phyloP scores from a whole-genome alignment of 2,329 filamentous ascomycete species.

The Stagonosporopsis tanaceti region DNA sequence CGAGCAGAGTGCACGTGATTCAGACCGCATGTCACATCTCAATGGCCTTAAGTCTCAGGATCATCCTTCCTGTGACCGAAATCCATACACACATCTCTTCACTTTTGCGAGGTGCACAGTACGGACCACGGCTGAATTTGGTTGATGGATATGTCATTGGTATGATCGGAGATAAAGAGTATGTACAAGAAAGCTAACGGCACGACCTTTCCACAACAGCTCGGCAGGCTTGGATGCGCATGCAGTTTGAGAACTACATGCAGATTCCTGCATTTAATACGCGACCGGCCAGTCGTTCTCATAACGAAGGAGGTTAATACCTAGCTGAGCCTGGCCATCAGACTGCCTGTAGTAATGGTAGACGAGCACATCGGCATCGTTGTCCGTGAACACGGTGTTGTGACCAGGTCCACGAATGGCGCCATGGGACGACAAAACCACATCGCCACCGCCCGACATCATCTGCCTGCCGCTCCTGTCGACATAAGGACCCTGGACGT shows the following conservation, averaged over 20 bases:
- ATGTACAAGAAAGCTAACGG: neutral
- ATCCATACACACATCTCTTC: too few relatives aligned
- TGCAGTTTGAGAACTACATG: too few relatives aligned
- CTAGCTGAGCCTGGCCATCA: constrained; percentile 56
- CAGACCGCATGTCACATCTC: too few relatives aligned
- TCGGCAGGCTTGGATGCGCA: neutral
- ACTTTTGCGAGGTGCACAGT: too few relatives aligned
- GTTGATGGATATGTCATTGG: too few relatives aligned
- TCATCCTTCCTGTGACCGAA: too few relatives aligned
- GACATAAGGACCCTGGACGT: constrained; percentile 60
- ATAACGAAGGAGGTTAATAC: constrained; percentile 57
- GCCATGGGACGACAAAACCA: constrained; percentile 64
- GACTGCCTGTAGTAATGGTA: constrained; percentile 40
- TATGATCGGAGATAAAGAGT: neutral
- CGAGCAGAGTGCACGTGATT: too few relatives aligned
- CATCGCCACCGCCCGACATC: constrained; percentile 62
- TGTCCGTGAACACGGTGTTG: constrained; percentile 63
- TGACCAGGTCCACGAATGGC: constrained; percentile 69
- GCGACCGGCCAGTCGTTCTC: constrained; percentile 54
- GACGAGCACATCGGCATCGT: constrained; percentile 44
- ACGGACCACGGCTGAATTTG: too few relatives aligned
- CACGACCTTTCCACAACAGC: neutral
- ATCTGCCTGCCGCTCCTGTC: constrained; percentile 62
- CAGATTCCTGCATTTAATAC: neutral
- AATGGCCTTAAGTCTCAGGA: too few relatives aligned